Base-by-base conservation (phyloP, 2,329 filamentous ascomycete genomes). In the Botrytis fabae region DNA sequence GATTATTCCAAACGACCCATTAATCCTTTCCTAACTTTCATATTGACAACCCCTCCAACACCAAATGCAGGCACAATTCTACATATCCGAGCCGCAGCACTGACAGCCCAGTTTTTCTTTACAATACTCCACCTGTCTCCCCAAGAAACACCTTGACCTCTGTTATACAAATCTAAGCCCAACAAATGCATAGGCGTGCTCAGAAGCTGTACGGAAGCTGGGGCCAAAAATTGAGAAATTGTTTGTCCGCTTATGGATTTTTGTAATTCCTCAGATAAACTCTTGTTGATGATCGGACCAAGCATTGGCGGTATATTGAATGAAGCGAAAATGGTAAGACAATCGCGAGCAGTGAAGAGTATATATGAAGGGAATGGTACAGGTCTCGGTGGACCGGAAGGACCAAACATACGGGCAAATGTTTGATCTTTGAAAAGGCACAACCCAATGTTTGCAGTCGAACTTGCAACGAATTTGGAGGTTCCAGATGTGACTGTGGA, bases 61-160 rank as follows among this genome's bases (percentile, higher is more conserved):
- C 94, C 95, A 84, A 95, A 97, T 0, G 94, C 94, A 28, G 94
- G 94, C 3, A 97, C 87, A 78, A 97, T 97, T 79, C 95, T 88
- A 74, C 92, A 92, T 82, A 97, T 92, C 71, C 94, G 85, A 40
- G 95, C 94, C 73, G 88, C 82, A 44, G 89, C 89, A 81, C 92
- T 95, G 75, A 91, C 87, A 28, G 87, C 83, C 90, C 94, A 97
- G 80, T 97, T 94, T 76, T 88, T 86, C 73, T 88, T 85, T n/a
- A 97, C 89, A 70, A 89, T 87, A 0, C 82, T 80, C 81, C 88
- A 87, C n/a, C 95, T 85, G n/a, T 93, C 89, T 32, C 81, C 80
- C 83, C 87, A 87, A 2, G 83, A 81, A 7, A 80, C 75, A 3
- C 82, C 84, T 10, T 79, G 78, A 1, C 83, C 85, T 2, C 93